These are phyloP conservation scores for Fusarium sp. DNA, from an alignment of 2,329 filamentous ascomycete species.

Conservation along the genomic window DNA sequence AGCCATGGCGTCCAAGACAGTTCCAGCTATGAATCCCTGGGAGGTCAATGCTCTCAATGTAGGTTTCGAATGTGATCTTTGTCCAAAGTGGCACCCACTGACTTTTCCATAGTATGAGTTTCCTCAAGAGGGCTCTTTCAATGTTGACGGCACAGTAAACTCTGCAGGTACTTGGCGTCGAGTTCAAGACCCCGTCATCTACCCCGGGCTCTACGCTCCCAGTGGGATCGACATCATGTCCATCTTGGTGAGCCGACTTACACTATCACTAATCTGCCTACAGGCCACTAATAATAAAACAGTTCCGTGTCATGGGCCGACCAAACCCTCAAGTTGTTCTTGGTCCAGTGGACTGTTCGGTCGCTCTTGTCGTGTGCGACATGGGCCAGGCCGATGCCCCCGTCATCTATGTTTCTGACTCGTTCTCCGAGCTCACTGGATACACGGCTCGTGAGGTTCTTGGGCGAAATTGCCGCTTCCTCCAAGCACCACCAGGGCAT, in stretches of 20 bases:
- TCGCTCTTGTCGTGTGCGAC: slow-evolving; percentile 85
- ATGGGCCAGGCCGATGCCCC: slow-evolving; percentile 77
- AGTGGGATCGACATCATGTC: slow-evolving; percentile 66
- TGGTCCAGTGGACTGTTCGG: slow-evolving; percentile 84
- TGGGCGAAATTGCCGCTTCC: slow-evolving; percentile 84
- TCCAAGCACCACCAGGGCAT: slow-evolving; percentile 77
- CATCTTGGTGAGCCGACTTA: slow-evolving; percentile 57
- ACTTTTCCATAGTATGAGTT: slow-evolving; percentile 40
- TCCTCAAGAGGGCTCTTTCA: slow-evolving; percentile 35
- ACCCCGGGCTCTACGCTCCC: slow-evolving; percentile 64
- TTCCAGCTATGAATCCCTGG: slow-evolving; percentile 41
- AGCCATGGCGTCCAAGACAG: slow-evolving; percentile 31
- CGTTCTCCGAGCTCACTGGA: slow-evolving; percentile 82
- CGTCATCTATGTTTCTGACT: slow-evolving; percentile 85
- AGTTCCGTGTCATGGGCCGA: slow-evolving; percentile 73
- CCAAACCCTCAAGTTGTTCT: slow-evolving; percentile 81
- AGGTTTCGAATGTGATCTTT: neutral
- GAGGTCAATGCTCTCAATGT: slow-evolving; percentile 42
- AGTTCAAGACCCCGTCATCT: slow-evolving; percentile 61
- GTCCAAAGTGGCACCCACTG: neutral
- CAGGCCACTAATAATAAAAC: slow-evolving; percentile 15
- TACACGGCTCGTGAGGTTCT: slow-evolving; percentile 80
- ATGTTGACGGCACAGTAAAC: slow-evolving; percentile 35
- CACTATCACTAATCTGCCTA: neutral
- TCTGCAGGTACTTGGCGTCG: slow-evolving; percentile 40